Percentiles rank a stretch among this genome's conserved stretches.
These are phyloP conservation scores for Dioscorea zingiberensis DNA, from an alignment of 106 monocot genomes.

Conservation along the genomic window DNA sequence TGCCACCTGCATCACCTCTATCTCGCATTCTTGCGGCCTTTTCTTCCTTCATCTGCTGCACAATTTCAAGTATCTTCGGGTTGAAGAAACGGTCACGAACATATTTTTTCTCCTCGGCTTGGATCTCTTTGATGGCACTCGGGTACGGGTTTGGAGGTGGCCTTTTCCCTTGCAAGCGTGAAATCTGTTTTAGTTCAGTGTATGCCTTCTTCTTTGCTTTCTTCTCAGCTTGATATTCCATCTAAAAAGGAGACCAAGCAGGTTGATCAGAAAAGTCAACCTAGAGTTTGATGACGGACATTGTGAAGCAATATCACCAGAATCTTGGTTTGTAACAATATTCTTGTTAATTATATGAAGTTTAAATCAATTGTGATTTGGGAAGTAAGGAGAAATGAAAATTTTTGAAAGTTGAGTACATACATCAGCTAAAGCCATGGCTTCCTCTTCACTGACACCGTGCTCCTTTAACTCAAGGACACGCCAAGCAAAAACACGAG, in stretches of 20 bases:
- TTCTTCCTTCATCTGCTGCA: slow-evolving; percentile 65
- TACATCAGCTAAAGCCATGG: slow-evolving; percentile 96
- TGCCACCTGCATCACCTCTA: neutral
- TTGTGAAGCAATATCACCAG: neutral
- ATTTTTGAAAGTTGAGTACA: neutral
- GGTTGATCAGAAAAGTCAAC: neutral
- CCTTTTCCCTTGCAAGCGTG: slow-evolving; percentile 51
- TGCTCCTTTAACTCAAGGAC: slow-evolving; percentile 73
- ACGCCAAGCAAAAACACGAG: slow-evolving; percentile 90
- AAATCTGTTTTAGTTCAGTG: slow-evolving; percentile 57
- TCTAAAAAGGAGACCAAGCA: slow-evolving; percentile 28
- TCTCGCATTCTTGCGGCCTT: slow-evolving; percentile 28
- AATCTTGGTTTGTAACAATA: too few species aligned
- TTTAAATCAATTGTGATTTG: slow-evolving; percentile 2
- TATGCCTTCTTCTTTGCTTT: slow-evolving; percentile 91
- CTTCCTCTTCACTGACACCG: slow-evolving; percentile 77
- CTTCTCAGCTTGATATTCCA: slow-evolving; percentile 79
- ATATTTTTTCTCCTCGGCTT: slow-evolving; percentile 66
- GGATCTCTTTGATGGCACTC: slow-evolving; percentile 85
- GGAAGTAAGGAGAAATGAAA: neutral
- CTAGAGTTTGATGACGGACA: too few species aligned
- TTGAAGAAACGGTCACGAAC: slow-evolving; percentile 76
- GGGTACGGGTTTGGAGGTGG: slow-evolving; percentile 84
- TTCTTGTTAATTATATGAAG: neutral
- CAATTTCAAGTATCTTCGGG: slow-evolving; percentile 65